Conservation (phyloP, 805 yeast genomes). For the Debaryomyces prosopidis region DNA sequence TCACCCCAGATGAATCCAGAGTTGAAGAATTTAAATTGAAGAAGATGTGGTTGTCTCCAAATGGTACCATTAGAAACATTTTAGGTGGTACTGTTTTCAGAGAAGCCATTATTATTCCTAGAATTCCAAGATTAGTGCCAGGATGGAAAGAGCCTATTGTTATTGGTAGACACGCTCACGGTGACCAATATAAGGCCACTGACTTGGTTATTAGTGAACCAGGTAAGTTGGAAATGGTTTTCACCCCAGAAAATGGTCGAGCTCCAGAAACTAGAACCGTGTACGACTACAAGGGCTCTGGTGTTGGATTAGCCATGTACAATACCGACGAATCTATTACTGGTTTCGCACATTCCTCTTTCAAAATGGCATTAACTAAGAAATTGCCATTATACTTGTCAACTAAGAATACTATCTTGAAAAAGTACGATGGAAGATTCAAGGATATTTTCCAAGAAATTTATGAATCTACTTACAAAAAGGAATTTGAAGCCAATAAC, state of each 20-base stretch:
- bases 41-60: conserved; percentile 86
- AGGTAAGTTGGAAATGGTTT: conserved; percentile 66
- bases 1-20: conserved; percentile 80
- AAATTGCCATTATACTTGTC: conserved; percentile 66
- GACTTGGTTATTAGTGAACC: conserved; percentile 67
- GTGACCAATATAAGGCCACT: conserved; percentile 83
- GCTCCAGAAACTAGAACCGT: conserved; percentile 51
- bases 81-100: conserved; percentile 83
- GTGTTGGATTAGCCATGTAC: conserved; percentile 82
- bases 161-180: conserved; percentile 84
- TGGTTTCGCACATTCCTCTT: conserved; percentile 80
- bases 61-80: conserved; percentile 81
- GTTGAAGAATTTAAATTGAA: conserved; percentile 72
- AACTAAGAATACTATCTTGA: conserved; percentile 79
- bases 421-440: conserved; percentile 80
- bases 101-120: conserved; percentile 78
- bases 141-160: conserved; percentile 82
- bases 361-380: conserved; percentile 68
- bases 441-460: conserved; percentile 75
- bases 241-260: conserved; percentile 61
- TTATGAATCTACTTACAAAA: conserved; percentile 57
- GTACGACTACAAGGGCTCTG: conserved; percentile 62
- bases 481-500: conserved; percentile 57
- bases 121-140: conserved; percentile 74
- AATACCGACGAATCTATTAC: conserved; percentile 76